Percentiles rank a stretch among this genome's conserved stretches.
Evolutionary conservation across 139 green algal species (phyloP).

Genomic region (Micractinium conductrix): DNA sequence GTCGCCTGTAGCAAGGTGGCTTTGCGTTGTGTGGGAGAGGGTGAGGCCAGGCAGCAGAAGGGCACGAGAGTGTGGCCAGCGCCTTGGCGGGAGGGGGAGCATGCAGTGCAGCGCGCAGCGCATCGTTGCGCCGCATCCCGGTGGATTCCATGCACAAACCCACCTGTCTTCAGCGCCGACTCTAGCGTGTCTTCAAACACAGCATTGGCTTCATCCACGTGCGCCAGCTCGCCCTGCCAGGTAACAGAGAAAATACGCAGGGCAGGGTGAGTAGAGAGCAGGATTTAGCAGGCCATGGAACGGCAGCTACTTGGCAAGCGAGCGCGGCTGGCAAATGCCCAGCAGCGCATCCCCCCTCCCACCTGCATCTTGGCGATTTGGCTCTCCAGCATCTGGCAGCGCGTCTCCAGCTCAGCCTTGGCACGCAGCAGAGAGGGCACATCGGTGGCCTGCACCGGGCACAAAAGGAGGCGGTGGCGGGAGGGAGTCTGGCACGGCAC

Average conservation of each 20-base stretch:
- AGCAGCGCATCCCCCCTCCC: too few species aligned
- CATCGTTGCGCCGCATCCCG: too few species aligned
- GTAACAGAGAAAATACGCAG: too few species aligned
- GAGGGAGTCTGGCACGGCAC: too few species aligned
- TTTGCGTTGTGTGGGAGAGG: too few species aligned
- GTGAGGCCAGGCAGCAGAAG: background rate
- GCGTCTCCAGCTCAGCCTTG: constrained; percentile 57
- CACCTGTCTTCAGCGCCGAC: constrained; percentile 18
- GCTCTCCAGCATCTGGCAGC: constrained; percentile 52
- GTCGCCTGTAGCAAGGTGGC: constrained; percentile 41
- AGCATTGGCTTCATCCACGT: constrained; percentile 46
- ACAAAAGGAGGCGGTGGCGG: background rate
- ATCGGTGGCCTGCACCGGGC: constrained; percentile 28
- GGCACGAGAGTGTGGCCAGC: background rate
- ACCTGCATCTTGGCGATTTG: constrained; percentile 55
- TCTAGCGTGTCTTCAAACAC: constrained; percentile 45
- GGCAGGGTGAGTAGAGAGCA: too few species aligned
- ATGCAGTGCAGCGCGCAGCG: too few species aligned
- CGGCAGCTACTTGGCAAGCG: too few species aligned
- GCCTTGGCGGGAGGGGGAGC: too few species aligned
- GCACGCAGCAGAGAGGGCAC: constrained; percentile 35
- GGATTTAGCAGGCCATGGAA: too few species aligned
- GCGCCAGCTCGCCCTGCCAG: constrained; percentile 44
- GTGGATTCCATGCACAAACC: too few species aligned
- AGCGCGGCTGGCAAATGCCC: too few species aligned